Evolutionary conservation across 768 basidiomycete genomes (phyloP).

Genomic region (Suillus hirtellus): DNA sequence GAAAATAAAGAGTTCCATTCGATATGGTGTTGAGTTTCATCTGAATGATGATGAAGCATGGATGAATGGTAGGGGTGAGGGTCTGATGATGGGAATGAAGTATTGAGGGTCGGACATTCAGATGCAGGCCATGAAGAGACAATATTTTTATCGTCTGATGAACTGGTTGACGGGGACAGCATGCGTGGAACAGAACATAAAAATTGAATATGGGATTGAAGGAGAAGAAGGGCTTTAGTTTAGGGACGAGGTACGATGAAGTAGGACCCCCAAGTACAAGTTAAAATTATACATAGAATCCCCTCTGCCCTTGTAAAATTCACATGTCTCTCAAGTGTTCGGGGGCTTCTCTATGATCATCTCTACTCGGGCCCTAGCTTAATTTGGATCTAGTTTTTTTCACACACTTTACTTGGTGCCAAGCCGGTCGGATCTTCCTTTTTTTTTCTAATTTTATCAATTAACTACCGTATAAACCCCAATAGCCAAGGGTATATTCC

Average conservation of each 20-base stretch:
- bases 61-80: conserved; percentile 26
- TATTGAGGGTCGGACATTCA: conserved; percentile 40
- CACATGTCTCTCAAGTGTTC: conserved; percentile 25
- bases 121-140: conserved; percentile 33
- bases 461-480: conserved; percentile 7
- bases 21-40: conserved; percentile 20
- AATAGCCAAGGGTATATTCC: not conserved
- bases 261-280: conserved; percentile 13
- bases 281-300: not conserved
- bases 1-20: conserved; percentile 63
- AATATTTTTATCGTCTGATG: conserved; percentile 22
- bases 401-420: conserved; percentile 13
- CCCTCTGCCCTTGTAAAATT: conserved; percentile 15
- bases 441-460: conserved; percentile 5
- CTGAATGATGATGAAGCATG: conserved; percentile 23
- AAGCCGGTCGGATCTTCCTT: conserved; percentile 20
- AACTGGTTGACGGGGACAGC: not conserved
- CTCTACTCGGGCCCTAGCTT: not conserved
- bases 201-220: not conserved
- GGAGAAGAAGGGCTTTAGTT: not conserved
- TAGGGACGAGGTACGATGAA: not conserved
- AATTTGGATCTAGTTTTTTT: conserved; percentile 14
- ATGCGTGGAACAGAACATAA: not conserved
- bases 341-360: conserved; percentile 16
- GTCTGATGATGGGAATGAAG: conserved; percentile 25